Evolutionary conservation across 345 rosid species (phyloP).

Genomic region (Brassica juncea): DNA sequence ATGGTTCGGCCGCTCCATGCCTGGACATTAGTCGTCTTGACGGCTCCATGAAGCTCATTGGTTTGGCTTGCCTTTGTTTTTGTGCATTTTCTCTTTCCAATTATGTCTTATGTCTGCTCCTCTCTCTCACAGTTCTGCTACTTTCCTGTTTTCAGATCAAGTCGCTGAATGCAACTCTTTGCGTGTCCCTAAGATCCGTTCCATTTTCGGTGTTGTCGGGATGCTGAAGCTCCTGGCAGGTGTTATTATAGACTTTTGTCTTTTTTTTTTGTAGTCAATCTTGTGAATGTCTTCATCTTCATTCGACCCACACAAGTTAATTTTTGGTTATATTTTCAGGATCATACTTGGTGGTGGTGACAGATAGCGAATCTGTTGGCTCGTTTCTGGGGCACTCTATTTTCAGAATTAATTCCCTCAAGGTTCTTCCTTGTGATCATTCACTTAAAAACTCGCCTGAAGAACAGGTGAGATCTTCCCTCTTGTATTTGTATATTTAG

Average conservation of each 20-base stretch:
- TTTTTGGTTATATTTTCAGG: conserved; percentile 44
- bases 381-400: conserved; percentile 78
- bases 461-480: conserved; percentile 59
- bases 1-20: conserved; percentile 72
- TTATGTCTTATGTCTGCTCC: neutral
- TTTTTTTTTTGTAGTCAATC: neutral
- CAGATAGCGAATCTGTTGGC: conserved; percentile 76
- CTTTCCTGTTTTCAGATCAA: conserved; percentile 44
- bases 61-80: conserved; percentile 38
- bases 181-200: conserved; percentile 79
- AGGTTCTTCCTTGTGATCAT: conserved; percentile 81
- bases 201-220: conserved; percentile 81
- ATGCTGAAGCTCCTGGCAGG: conserved; percentile 92
- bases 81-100: neutral
- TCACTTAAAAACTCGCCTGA: conserved; percentile 58
- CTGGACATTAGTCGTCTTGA: conserved; percentile 67
- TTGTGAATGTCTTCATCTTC: conserved; percentile 6
- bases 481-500: neutral
- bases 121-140: neutral
- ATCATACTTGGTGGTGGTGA: conserved; percentile 76
- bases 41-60: conserved; percentile 72
- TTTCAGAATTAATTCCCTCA: conserved; percentile 68
- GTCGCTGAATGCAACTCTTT: conserved; percentile 71
- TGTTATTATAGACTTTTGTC: conserved; percentile 38
- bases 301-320: neutral